Evolutionary conservation across 2,329 filamentous ascomycete genomes (phyloP), one percentile per base, ranked within the genome.

Genomic region (Dothideomycetes sp.): DNA sequence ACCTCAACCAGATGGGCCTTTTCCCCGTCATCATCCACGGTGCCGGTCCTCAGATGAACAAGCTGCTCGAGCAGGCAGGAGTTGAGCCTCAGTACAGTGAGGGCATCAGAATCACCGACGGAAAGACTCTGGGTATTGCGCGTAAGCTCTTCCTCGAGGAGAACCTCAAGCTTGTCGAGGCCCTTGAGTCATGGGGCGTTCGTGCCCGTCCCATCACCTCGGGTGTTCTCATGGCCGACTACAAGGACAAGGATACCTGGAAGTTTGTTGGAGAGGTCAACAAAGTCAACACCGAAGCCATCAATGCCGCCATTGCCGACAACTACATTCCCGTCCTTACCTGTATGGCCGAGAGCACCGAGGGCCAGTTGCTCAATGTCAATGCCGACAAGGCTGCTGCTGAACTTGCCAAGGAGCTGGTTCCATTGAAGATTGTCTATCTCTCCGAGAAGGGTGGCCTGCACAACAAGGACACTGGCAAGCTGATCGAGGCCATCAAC

Each of bases 401-500:
- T 49, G 89, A 95, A 67, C 72, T 98, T 46, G 89, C 91, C 17
- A 80, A 85, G 45, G 78, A 84, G 43, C 70, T 98, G 40, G 81
- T 96, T 64, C 91, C 91, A 18, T 69, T 96, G 55, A 98, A 98
- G 77, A 89, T 96, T 47, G 88, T 98, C 45, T 98, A 95, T 61
- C 73, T 96, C n/a, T 93, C 87, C 4, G 91, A 98, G 68, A 96
- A 96, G 73, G 91, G 91, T 35, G 91, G 89, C 6, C 68, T 98
- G 23, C 94, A 94, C 65, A 86, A 96, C 59, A 88, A 87, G 45
- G 84, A 94, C 49, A 84, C 81, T n/a, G 83, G 82, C 45, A 82
- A 89, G 69, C 94, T 94, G 69, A 96, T 96, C 57, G 94, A 89
- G 5, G 84, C 83, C 45, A 96, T 96, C 66, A 96, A 96, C 67